Percentiles rank a stretch among this genome's conserved stretches.
Conservation (phyloP, 768 basidiomycete genomes). For the Gymnopilus dilepis region DNA sequence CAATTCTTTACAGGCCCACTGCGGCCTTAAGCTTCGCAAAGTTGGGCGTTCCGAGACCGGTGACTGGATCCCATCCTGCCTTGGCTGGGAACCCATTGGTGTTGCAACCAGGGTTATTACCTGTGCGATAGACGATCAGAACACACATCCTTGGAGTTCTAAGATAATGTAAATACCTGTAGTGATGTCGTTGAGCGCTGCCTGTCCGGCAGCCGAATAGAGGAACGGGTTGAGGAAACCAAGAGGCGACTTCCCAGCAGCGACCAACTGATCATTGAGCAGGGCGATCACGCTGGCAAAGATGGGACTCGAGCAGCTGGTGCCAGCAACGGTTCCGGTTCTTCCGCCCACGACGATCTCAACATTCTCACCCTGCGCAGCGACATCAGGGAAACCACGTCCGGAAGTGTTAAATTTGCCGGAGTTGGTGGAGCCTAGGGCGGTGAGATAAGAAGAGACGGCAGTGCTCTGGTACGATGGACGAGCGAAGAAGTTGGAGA, state of each 20-base stretch:
- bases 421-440: conserved; percentile 47
- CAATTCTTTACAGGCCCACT: conserved; percentile 9
- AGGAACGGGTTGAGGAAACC: conserved; percentile 53
- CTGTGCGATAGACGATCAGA: neutral
- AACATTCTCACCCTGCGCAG: conserved; percentile 48
- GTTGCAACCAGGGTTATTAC: conserved; percentile 24
- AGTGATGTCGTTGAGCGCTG: conserved; percentile 44
- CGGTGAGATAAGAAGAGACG: conserved; percentile 43
- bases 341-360: conserved; percentile 38
- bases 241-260: conserved; percentile 42
- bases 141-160: conserved; percentile 26
- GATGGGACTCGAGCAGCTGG: conserved; percentile 53
- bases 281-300: conserved; percentile 54
- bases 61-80: conserved; percentile 47
- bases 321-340: conserved; percentile 47
- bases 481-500: conserved; percentile 45
- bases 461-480: conserved; percentile 44
- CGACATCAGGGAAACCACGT: conserved; percentile 56
- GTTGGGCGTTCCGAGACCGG: conserved; percentile 44
- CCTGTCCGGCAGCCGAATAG: conserved; percentile 33
- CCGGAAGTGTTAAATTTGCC: conserved; percentile 51
- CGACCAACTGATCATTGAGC: conserved; percentile 57
- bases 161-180: conserved; percentile 33
- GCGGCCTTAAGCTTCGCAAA: conserved; percentile 28
- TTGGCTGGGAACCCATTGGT: conserved; percentile 33